These are phyloP conservation scores for Eucalyptus curtisii DNA, from an alignment of 345 rosid genomes.

Conservation along the genomic window DNA sequence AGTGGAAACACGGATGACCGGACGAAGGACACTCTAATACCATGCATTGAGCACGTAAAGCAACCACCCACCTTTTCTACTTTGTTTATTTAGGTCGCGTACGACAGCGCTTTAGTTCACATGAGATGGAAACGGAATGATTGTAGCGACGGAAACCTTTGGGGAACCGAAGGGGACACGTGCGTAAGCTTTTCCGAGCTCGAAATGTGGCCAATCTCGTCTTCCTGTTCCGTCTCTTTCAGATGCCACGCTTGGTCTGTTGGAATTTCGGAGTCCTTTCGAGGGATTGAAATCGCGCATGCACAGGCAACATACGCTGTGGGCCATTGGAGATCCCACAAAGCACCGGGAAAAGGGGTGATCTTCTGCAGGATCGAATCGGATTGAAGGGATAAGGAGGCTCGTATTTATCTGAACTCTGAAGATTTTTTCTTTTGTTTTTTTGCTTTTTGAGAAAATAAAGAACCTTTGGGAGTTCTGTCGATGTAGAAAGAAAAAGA, in stretches of 20 bases:
- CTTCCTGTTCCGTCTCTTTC: neutral
- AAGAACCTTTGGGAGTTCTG: neutral
- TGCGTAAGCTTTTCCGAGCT: neutral
- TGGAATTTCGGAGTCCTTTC: neutral
- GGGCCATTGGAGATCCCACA: neutral
- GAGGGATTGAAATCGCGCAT: neutral
- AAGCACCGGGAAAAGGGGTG: neutral
- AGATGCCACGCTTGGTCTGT: neutral
- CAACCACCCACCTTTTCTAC: neutral
- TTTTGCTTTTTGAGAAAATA: neutral
- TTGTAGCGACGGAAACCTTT: neutral
- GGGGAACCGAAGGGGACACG: neutral
- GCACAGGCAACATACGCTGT: neutral
- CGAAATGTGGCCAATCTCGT: neutral
- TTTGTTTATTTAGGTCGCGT: neutral
- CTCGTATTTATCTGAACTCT: neutral
- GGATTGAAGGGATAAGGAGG: neutral
- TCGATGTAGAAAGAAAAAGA: neutral
- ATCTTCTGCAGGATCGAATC: neutral
- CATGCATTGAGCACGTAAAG: neutral
- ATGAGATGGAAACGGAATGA: neutral
- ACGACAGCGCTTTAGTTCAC: neutral
- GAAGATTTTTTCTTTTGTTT: neutral
- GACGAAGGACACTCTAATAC: neutral
- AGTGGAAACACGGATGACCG: neutral